Conservation (phyloP, 2,329 filamentous ascomycete genomes). For the Fusarium chuoi region DNA sequence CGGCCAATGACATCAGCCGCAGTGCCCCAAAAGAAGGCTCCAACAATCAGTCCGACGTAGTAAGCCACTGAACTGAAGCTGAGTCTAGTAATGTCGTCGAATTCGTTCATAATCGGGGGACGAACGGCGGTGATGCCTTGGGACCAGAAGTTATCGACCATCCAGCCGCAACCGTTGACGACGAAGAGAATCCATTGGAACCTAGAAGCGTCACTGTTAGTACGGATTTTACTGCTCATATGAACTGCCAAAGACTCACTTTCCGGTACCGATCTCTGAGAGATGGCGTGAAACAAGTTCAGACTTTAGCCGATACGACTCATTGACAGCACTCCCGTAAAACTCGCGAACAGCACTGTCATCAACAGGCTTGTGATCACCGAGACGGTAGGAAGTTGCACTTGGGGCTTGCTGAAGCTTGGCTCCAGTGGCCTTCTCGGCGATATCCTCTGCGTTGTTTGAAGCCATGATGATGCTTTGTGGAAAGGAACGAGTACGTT, state of each 20-base stretch:
- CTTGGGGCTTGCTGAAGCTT: neutral
- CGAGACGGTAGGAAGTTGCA: neutral
- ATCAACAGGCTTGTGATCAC: neutral
- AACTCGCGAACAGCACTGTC: slow-evolving; percentile 1
- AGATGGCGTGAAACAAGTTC: slow-evolving; percentile 1
- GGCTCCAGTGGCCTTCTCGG: neutral
- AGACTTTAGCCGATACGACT: slow-evolving; percentile 2
- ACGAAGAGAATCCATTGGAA: slow-evolving; percentile 58
- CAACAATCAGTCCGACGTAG: slow-evolving; percentile 56
- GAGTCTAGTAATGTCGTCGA: slow-evolving; percentile 44
- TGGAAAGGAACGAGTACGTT: neutral
- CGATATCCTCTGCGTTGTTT: neutral
- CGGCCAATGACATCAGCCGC: slow-evolving; percentile 55
- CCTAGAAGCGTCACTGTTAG: slow-evolving; percentile 12
- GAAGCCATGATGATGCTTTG: neutral
- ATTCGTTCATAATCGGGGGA: slow-evolving; percentile 49
- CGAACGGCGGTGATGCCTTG: slow-evolving; percentile 50
- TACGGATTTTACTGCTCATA: fast-evolving
- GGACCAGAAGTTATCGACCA: slow-evolving; percentile 50
- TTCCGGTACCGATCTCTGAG: slow-evolving; percentile 1
- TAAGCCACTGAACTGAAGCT: slow-evolving; percentile 50
- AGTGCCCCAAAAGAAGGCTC: slow-evolving; percentile 58
- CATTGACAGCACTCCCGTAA: slow-evolving; percentile 1
- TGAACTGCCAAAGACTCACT: neutral
- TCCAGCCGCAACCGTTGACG: slow-evolving; percentile 59